Evolutionary conservation across 768 basidiomycete species (phyloP), one percentile per base, ranked within the genome.

Genomic region (Lactarius akahatsu): DNA sequence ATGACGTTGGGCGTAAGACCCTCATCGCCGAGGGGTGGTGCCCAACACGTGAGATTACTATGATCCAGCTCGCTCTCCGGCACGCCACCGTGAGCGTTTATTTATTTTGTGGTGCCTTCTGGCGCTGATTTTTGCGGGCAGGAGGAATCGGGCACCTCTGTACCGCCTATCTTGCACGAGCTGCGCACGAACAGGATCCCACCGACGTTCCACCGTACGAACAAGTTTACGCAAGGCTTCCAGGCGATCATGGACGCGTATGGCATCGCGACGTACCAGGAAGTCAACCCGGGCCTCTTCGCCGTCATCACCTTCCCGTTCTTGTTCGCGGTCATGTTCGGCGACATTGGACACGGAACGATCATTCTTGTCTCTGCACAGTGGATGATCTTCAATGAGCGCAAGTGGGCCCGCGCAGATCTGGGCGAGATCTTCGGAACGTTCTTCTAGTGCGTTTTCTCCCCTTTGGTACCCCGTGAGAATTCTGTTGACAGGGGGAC

Each of bases 321-420:
- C 86, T 78, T 99, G 71, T 99, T 98, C 73, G 96, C 94, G 5
- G 93, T 99, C 79, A 99, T 99, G 97, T 99, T 99, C 75, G 97
- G 97, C 73, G 97, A 99, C 77, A 92, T 98, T 73, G 97, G 97
- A 3, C 97, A 99, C 78, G 97, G 94, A 36, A 80, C 86, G 67
- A 87, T 98, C 73, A 90, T 92, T 72, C 83, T 91, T 69, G 73
- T 83, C 50, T 86, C 88, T 20, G 96, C 93, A 3, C 64, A 88
- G 2, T 87, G 85, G 65, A 94, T 98, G 92, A 94, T 98, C 74
- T 63, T 90, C 62, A 80, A 84, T n/a, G 97, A 99, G 78, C 86
- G 83, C 77, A 88, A 85, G 73, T 82, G 94, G 74, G 87, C 83
- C 4, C 91, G 88, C 74, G 78, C 78, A 20, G 87, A 88, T 69